Percentiles rank a stretch among this genome's conserved stretches.
These are phyloP conservation scores for Recurvomyces mirabilis DNA, from an alignment of 495 filamentous ascomycete genomes.

Conservation along the genomic window DNA sequence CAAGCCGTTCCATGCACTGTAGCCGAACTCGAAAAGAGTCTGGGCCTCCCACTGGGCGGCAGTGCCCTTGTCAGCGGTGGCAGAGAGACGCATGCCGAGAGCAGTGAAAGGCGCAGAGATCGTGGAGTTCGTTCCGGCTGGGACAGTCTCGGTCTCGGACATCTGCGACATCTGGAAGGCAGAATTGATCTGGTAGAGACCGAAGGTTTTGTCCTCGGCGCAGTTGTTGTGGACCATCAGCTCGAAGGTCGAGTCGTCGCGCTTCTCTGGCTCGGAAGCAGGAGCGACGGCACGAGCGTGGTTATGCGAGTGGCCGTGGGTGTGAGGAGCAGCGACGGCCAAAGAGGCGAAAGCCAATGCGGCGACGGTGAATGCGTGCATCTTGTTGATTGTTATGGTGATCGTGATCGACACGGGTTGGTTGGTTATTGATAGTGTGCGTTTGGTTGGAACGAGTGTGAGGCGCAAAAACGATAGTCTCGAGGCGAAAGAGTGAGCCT, in stretches of 20 bases:
- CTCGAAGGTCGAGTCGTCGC: constrained; percentile 9
- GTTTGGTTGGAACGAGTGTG: not conserved
- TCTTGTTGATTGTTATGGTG: constrained; percentile 1
- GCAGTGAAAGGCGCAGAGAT: constrained; percentile 9
- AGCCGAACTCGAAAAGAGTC: constrained; percentile 17
- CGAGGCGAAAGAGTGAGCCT: constrained; percentile 3
- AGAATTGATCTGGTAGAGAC: constrained; percentile 10
- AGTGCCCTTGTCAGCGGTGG: constrained; percentile 5
- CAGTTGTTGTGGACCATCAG: constrained; percentile 17
- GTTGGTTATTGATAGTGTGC: not conserved
- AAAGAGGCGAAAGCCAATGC: constrained; percentile 4
- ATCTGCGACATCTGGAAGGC: constrained; percentile 10
- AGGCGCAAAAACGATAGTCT: not conserved
- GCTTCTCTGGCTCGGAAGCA: too few relatives aligned
- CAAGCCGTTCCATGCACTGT: not conserved
- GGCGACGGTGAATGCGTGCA: constrained; percentile 8
- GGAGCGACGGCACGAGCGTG: not conserved
- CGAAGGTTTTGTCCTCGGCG: constrained; percentile 7
- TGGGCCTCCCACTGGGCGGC: constrained; percentile 12
- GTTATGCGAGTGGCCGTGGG: constrained; percentile 1
- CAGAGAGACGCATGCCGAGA: constrained; percentile 15
- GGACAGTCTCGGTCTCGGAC: not conserved
- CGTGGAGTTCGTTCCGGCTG: not conserved
- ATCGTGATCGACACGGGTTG: not conserved
- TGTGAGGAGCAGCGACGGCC: constrained; percentile 4